Evolutionary conservation across 139 green algal species (phyloP), one percentile per base, ranked within the genome.

Genomic region (Prasinococcaceae sp.): DNA sequence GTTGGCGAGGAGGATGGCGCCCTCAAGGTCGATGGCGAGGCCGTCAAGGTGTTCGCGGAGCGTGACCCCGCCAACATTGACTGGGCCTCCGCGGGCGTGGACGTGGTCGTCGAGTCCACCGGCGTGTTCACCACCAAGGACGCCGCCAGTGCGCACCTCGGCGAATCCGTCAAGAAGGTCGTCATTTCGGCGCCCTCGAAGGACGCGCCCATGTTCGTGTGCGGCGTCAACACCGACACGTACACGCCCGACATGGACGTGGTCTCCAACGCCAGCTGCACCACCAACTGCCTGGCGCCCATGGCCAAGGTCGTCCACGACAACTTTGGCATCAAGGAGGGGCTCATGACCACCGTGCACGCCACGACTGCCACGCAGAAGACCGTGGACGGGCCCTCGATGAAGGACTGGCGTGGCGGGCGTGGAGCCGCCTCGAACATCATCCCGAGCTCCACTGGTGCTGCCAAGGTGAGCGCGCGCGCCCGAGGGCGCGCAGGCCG

Each of bases 391-490:
- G 89, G 89, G 0, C 89, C 89, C 16, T 86, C 71, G 52, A 82
- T 79, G 68, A 97, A 97, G 80, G 89, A 95, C 78, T 97, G 89
- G 89, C 74, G 89, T 29, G 84, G 89, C 23, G 89, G 89, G 5
- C 79, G 89, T 43, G 81, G 78, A n/a, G 87, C 82, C 17, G 68
- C 63, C 36, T 50, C 58, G 42, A 97, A 97, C 81, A 97, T 97
- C 80, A 97, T 97, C 69, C 89, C 89, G 46, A 92, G 78, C 30
- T 90, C 81, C 69, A 97, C 89, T 17, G 89, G 89, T 19, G 89
- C 89, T 22, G 89, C 89, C 60, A 97, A 97, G 78, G 87, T 68
- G 28, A 35, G n/a, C 14, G 12, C n/a, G n/a, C n/a, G n/a, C n/a
- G n/a, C n/a, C n/a, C n/a, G n/a, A n/a, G n/a, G n/a, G n/a, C n/a